Percentiles rank a stretch among this genome's conserved stretches.
Conservation (phyloP, 495 filamentous ascomycete genomes). For the Corynascus novoguineensis region DNA sequence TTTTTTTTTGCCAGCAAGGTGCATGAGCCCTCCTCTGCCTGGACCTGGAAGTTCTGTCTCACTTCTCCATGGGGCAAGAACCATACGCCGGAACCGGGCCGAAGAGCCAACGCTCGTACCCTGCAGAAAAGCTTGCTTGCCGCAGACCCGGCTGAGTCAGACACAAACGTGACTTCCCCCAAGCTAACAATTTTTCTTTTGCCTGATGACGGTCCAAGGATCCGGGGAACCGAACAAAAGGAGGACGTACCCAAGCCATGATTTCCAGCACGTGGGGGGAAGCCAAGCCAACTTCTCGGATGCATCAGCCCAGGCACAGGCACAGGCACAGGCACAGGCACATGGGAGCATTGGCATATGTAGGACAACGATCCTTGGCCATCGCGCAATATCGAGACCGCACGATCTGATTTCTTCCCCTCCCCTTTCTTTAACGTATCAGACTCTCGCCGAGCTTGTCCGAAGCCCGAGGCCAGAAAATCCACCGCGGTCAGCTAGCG, state of each 20-base stretch:
- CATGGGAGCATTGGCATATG: neutral
- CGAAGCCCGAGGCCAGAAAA: slow-evolving; percentile 13
- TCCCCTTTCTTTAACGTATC: no score
- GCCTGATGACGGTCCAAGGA: neutral
- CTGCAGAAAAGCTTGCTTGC: neutral
- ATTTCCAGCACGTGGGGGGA: slow-evolving; percentile 9
- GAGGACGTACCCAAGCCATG: slow-evolving; percentile 1
- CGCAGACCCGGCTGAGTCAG: slow-evolving; percentile 8
- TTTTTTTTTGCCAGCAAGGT: neutral
- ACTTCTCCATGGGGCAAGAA: neutral
- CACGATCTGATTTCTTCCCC: slow-evolving; percentile 4
- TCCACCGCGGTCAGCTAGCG: neutral
- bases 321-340: no score
- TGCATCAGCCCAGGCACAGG: neutral
- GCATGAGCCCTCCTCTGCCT: neutral
- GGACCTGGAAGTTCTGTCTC: neutral
- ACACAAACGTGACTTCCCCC: neutral
- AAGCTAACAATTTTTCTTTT: neutral
- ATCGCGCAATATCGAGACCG: neutral
- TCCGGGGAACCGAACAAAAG: neutral
- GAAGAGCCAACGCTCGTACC: slow-evolving; percentile 10
- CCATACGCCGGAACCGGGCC: slow-evolving; percentile 11
- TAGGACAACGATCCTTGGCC: neutral
- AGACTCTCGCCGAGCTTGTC: slow-evolving; percentile 3
- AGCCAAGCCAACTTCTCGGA: slow-evolving; percentile 10